These are phyloP conservation scores for Ophiostoma ulmi DNA, from an alignment of 2,329 filamentous ascomycete genomes.

Conservation along the genomic window DNA sequence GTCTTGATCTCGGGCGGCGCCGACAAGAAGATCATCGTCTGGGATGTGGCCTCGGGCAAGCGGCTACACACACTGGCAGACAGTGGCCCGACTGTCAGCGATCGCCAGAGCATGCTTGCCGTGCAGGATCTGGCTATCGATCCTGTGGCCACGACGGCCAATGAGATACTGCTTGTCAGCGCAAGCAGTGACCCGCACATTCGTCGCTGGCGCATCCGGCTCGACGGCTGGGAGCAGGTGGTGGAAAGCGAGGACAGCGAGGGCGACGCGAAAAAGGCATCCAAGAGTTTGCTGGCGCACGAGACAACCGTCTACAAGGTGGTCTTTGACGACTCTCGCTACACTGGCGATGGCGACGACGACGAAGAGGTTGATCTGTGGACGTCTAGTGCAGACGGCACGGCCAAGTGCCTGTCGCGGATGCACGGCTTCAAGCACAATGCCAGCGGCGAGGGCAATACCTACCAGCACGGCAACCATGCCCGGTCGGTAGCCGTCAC, in stretches of 20 bases:
- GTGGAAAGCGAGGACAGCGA: constrained; percentile 34
- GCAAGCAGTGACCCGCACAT: constrained; percentile 78
- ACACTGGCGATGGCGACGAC: constrained; percentile 11
- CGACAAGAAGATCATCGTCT: constrained; percentile 77
- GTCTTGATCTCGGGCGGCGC: constrained; percentile 69
- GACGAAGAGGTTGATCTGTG: constrained; percentile 67
- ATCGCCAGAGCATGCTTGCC: constrained; percentile 61
- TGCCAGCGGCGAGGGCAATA: constrained; percentile 56
- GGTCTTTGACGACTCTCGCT: constrained; percentile 46
- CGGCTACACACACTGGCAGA: constrained; percentile 75
- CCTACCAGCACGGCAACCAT: constrained; percentile 78
- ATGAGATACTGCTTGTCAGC: constrained; percentile 61
- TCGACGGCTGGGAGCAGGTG: constrained; percentile 51
- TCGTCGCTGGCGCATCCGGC: constrained; percentile 64
- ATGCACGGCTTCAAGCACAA: constrained; percentile 51
- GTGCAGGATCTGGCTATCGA: constrained; percentile 77
- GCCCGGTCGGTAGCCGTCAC: constrained; percentile 75
- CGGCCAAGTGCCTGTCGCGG: constrained; percentile 71
- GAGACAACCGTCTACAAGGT: constrained; percentile 87
- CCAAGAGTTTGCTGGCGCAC: constrained; percentile 59
- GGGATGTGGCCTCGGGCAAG: constrained; percentile 65
- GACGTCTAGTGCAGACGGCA: constrained; percentile 91
- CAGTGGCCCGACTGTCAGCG: constrained; percentile 30
- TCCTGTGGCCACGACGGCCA: constrained; percentile 50
- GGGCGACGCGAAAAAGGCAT: background rate